A percentile compares a stretch with the other conserved stretches of the same genome.
phyloP scores from a whole-genome alignment of 176 grass and related monocot genomes.

The Oryza coarctata region DNA sequence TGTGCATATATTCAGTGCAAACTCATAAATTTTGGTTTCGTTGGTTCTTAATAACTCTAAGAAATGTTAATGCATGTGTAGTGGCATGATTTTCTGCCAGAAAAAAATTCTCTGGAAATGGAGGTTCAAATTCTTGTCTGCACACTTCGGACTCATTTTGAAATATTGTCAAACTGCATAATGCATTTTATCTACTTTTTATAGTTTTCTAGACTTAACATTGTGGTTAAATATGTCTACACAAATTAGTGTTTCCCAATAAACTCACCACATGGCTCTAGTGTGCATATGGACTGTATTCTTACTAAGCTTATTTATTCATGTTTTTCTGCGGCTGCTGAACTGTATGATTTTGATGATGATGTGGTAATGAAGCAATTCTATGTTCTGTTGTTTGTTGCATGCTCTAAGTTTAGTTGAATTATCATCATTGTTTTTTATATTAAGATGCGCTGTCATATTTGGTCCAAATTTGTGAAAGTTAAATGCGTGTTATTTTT shows the following conservation, averaged over 20 bases:
- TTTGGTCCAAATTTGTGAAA: not conserved
- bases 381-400: conserved; percentile 7
- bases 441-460: conserved; percentile 5
- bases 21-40: not conserved
- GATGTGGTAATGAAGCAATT: conserved; percentile 57
- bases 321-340: conserved; percentile 59
- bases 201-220: not conserved
- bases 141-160: not conserved
- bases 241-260: not conserved
- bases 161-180: not conserved
- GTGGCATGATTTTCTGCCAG: not conserved
- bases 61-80: not conserved
- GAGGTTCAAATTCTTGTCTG: not conserved
- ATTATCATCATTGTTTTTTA: not conserved
- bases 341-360: conserved; percentile 81
- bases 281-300: not conserved
- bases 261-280: conserved; percentile 6
- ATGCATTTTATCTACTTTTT: not conserved
- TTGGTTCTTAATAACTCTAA: not conserved
- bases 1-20: not conserved
- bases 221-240: not conserved
- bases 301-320: conserved; percentile 26
- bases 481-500: conserved; percentile 7
- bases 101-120: not conserved
- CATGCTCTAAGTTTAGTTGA: conserved; percentile 26